Evolutionary conservation across 345 rosid species (phyloP), one percentile per base, ranked within the genome.

Genomic region (Populus deltoides): DNA sequence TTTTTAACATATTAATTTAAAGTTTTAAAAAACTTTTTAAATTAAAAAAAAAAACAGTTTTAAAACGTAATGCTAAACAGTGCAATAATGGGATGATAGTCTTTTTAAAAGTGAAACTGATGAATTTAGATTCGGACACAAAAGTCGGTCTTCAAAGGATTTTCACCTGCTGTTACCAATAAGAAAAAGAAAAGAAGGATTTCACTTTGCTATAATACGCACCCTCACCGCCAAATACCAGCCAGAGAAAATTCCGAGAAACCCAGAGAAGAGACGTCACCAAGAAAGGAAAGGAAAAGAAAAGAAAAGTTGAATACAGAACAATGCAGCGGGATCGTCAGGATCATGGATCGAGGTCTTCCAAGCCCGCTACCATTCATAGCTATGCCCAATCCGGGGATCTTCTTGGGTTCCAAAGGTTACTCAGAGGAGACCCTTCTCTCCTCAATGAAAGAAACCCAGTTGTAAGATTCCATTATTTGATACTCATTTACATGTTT

Each of bases 401-500:
- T 85, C 90, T 92, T 76, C 73, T 83, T 61, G 82, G 82, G 25
- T 81, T 94, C 79, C 97, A 90, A 82, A 92, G 80, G 80, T 86
- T 97, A 57, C 92, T 97, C 73, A 86, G 86, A 13, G 90, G 82
- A 73, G 87, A 86, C 67, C 91, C 93, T 74, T 87, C 85, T 85
- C 96, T 97, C 80, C 90, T 97, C 84, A 90, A 97, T 73, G 97
- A 92, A 67, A 83, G 96, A 66, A 96, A 93, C 78, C 92, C 99
- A 73, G 97, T 92, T 51, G 99, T 94, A 86, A 82, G 90, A 79
- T 84, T 72, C 49, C 16, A 16, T 49, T 61, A 22, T 39, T 22
- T 72, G 20, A 4, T 12, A 12, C 27, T 41, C 0, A 22, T 66
- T 9, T 10, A 22, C 33, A 45, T 45, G 53, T 31, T 67, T 35